Evolutionary conservation across 805 yeast species (phyloP).

Genomic region (Lipomyces yamadae): DNA sequence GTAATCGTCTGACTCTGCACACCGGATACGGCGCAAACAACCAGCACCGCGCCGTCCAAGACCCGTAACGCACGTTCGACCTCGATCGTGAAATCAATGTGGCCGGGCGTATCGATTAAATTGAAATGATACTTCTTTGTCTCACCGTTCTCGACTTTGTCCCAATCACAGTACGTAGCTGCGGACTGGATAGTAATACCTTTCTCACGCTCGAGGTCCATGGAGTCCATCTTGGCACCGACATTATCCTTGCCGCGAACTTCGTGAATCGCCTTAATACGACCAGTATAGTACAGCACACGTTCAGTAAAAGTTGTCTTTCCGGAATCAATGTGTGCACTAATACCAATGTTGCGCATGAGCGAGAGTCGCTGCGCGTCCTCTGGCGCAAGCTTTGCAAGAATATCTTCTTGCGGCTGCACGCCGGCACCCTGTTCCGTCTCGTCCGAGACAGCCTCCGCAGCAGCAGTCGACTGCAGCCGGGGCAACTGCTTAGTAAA

Average conservation of each 20-base stretch:
- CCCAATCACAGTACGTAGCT: constrained; percentile 97
- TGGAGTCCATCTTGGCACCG: constrained; percentile 99
- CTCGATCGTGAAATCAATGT: constrained; percentile 97
- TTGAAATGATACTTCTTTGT: constrained; percentile 78
- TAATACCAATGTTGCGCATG: constrained; percentile 93
- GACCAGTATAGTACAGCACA: constrained; percentile 92
- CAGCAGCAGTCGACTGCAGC: constrained; percentile 22
- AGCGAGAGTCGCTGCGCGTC: constrained; percentile 54
- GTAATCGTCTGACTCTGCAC: constrained; percentile 99
- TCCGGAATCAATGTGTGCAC: constrained; percentile 98
- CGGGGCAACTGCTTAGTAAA: constrained; percentile 40
- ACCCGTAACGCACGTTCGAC: constrained; percentile 99
- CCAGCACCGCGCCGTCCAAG: constrained; percentile 96
- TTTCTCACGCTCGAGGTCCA: constrained; percentile 98
- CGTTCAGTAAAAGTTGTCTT: constrained; percentile 98
- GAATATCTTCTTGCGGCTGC: constrained; percentile 36
- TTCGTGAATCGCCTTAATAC: constrained; percentile 95
- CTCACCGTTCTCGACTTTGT: constrained; percentile 47
- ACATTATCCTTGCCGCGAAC: constrained; percentile 91
- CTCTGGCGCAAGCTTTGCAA: constrained; percentile 43
- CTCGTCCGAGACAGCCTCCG: constrained; percentile 16
- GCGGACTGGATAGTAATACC: constrained; percentile 99
- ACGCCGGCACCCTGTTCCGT: background rate
- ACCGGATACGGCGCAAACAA: constrained; percentile 98
- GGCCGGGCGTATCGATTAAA: constrained; percentile 98